Percentiles rank a stretch among this genome's conserved stretches.
These are phyloP conservation scores for Cladorrhinum sp. DNA, from an alignment of 2,329 filamentous ascomycete species.

Conservation along the genomic window DNA sequence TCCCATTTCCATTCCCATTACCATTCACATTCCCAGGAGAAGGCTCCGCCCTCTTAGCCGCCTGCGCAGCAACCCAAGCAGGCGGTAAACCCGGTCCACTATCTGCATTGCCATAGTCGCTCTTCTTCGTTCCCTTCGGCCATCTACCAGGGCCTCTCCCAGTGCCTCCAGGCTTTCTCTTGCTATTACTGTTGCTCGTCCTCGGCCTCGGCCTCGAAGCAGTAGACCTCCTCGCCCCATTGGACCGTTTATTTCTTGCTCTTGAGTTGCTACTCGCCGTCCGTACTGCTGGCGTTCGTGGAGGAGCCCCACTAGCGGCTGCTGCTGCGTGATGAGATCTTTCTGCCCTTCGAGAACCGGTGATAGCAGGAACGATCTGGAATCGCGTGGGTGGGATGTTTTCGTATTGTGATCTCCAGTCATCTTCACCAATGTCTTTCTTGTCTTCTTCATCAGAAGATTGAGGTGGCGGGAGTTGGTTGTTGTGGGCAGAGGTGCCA, in stretches of 20 bases:
- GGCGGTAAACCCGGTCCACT: conserved; percentile 63
- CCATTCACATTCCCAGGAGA: conserved; percentile 14
- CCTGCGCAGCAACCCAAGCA: conserved; percentile 44
- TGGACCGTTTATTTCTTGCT: conserved; percentile 39
- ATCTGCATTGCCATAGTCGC: conserved; percentile 64
- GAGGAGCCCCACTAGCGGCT: background rate
- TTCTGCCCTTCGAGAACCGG: conserved; percentile 46
- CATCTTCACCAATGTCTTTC: conserved; percentile 31
- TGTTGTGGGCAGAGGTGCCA: conserved; percentile 11
- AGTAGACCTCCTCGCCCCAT: conserved; percentile 33
- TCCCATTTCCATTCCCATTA: too few relatives aligned
- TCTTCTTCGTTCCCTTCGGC: conserved; percentile 67
- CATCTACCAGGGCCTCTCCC: conserved; percentile 63
- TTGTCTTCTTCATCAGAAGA: conserved; percentile 22
- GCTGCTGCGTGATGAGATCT: conserved; percentile 42
- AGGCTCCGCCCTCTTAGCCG: conserved; percentile 23
- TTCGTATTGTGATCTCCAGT: conserved; percentile 49
- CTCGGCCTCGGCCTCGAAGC: conserved; percentile 41
- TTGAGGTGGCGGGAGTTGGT: conserved; percentile 14
- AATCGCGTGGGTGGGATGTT: conserved; percentile 68
- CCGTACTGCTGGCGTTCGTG: conserved; percentile 37
- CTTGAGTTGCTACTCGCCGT: conserved; percentile 36
- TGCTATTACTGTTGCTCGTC: conserved; percentile 34
- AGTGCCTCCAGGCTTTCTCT: conserved; percentile 59
- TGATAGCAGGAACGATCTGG: conserved; percentile 71